Evolutionary conservation across 257 asterid species (phyloP).

Genomic region (Cruciata laevipes): DNA sequence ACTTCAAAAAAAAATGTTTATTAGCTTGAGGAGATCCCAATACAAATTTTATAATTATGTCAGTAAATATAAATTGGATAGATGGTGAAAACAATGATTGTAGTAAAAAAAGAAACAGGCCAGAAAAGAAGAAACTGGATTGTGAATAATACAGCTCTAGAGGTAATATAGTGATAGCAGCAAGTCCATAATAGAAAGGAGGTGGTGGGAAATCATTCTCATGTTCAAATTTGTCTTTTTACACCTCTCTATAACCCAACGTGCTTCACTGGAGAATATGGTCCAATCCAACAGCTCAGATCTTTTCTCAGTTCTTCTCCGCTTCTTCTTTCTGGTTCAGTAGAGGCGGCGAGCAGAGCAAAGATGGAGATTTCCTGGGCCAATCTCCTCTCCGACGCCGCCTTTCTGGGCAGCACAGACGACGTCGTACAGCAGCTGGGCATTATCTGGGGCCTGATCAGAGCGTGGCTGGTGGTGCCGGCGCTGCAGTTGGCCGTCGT

Average conservation of each 20-base stretch:
- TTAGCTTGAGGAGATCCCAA: too few relatives aligned
- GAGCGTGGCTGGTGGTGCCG: background rate
- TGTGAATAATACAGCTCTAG: background rate
- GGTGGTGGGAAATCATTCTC: background rate
- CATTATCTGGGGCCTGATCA: background rate
- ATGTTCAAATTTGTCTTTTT: background rate
- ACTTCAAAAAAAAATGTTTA: too few relatives aligned
- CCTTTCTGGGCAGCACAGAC: background rate
- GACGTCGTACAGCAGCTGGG: background rate
- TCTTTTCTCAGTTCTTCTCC: background rate
- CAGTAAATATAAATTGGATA: too few relatives aligned
- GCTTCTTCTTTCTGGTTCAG: background rate
- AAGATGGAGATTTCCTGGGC: background rate
- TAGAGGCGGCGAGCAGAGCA: background rate
- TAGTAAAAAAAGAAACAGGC: too few relatives aligned
- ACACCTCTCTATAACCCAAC: background rate
- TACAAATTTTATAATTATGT: too few relatives aligned
- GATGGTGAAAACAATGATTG: too few relatives aligned
- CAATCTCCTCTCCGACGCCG: background rate
- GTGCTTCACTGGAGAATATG: background rate
- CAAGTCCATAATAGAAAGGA: background rate
- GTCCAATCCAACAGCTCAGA: background rate
- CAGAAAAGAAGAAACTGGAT: too few relatives aligned
- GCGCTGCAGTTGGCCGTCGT: conserved; percentile 6
- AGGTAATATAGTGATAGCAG: background rate